Evolutionary conservation across 352 stramenopile genomes (phyloP).

Genomic region (Phytophthora cryptogea): DNA sequence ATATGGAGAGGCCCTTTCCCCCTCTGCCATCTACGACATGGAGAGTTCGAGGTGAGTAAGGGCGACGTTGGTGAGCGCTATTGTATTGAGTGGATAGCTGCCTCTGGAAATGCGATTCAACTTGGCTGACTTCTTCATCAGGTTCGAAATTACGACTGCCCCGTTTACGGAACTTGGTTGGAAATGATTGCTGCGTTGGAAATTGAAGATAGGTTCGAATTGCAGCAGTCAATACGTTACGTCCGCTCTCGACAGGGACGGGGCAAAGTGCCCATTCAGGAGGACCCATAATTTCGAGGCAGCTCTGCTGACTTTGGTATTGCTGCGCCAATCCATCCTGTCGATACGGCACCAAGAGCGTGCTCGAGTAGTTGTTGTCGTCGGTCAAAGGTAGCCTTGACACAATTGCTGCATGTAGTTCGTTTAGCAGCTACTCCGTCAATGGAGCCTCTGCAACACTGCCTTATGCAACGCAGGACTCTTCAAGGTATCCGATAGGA

Average conservation of each 20-base stretch:
- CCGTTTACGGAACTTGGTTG: background rate
- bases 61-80: background rate
- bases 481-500: too few species aligned
- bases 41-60: too few species aligned
- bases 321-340: too few species aligned
- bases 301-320: too few species aligned
- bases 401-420: too few species aligned
- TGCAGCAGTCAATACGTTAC: background rate
- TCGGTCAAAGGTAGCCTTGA: too few species aligned
- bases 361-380: too few species aligned
- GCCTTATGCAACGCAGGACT: too few species aligned
- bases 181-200: background rate
- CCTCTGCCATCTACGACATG: background rate
- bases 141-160: conserved; percentile 1
- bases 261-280: background rate
- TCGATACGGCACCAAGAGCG: too few species aligned
- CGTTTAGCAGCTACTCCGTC: too few species aligned
- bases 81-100: background rate
- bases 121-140: background rate
- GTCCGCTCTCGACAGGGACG: background rate
- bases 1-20: background rate
- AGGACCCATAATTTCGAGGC: conserved; percentile 3
- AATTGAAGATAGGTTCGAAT: background rate
- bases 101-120: background rate
- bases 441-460: too few species aligned